phyloP scores from a whole-genome alignment of 495 filamentous ascomycete species.

The Aspergillus sclerotioniger region DNA sequence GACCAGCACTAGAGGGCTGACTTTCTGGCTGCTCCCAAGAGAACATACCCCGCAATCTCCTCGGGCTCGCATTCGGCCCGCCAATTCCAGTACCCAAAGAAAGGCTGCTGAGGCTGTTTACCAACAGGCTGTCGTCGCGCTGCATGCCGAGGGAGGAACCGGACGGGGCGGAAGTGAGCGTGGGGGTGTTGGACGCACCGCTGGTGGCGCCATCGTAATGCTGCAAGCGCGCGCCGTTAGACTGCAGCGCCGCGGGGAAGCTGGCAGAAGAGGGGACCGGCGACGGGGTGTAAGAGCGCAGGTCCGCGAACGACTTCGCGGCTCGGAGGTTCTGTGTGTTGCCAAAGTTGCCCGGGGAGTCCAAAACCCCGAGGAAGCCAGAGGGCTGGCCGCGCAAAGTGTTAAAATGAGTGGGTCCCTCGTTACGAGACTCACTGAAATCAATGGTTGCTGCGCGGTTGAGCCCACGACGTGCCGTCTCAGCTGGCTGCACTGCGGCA shows the following conservation, averaged over 20 bases:
- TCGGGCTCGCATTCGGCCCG: conserved; percentile 54
- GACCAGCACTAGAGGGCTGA: conserved; percentile 58
- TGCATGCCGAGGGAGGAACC: conserved; percentile 56
- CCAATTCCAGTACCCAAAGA: conserved; percentile 62
- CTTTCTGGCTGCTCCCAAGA: conserved; percentile 61
- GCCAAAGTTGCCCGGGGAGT: conserved; percentile 71
- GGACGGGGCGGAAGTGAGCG: conserved; percentile 72
- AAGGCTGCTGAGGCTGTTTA: conserved; percentile 65
- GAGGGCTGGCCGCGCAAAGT: conserved; percentile 73
- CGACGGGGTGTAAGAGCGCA: conserved; percentile 92
- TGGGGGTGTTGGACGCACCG: conserved; percentile 67
- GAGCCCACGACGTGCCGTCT: conserved; percentile 74
- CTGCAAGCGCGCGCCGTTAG: conserved; percentile 64
- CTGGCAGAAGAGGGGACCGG: conserved; percentile 85
- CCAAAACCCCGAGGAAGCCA: conserved; percentile 77
- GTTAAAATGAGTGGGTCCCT: conserved; percentile 64
- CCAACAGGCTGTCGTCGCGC: conserved; percentile 64
- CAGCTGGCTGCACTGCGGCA: conserved; percentile 61
- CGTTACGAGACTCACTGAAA: conserved; percentile 84
- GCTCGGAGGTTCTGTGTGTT: conserved; percentile 77
- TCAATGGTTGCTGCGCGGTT: conserved; percentile 97
- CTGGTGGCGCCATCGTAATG: conserved; percentile 57
- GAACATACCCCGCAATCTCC: conserved; percentile 62
- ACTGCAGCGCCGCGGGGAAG: conserved; percentile 70
- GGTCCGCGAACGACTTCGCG: conserved; percentile 94